These are phyloP conservation scores for Eutrema heterophyllum DNA, from an alignment of 345 rosid genomes.

Conservation along the genomic window DNA sequence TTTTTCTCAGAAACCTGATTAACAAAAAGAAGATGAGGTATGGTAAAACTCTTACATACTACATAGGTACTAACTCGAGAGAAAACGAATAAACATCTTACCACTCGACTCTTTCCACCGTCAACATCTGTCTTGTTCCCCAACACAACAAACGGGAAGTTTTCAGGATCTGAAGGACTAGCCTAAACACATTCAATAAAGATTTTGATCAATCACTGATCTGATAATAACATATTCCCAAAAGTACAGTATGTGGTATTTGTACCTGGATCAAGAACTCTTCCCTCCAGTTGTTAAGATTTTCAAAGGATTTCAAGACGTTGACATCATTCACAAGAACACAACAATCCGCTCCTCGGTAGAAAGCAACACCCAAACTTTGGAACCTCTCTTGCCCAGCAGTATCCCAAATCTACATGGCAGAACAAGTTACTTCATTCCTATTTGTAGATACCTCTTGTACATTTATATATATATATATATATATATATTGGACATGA, in stretches of 20 bases:
- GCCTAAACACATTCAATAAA: slow-evolving; percentile 44
- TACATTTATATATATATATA: background rate
- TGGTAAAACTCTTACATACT: background rate
- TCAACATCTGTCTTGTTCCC: slow-evolving; percentile 82
- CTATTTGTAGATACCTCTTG: background rate
- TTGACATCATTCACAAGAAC: slow-evolving; percentile 82
- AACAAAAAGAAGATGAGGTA: background rate
- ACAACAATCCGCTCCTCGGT: slow-evolving; percentile 82
- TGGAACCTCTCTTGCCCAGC: slow-evolving; percentile 91
- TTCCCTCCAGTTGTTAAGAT: slow-evolving; percentile 81
- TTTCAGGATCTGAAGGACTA: slow-evolving; percentile 78
- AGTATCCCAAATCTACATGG: slow-evolving; percentile 72
- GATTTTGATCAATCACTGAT: background rate
- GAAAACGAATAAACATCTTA: slow-evolving; percentile 26
- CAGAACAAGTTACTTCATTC: background rate
- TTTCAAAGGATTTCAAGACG: slow-evolving; percentile 68
- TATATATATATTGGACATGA: background rate
- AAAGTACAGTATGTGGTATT: background rate
- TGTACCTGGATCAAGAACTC: slow-evolving; percentile 75
- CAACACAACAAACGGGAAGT: slow-evolving; percentile 71
- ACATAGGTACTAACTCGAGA: background rate
- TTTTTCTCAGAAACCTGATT: slow-evolving; percentile 76
- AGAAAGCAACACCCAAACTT: slow-evolving; percentile 79
- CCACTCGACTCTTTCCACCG: slow-evolving; percentile 78
- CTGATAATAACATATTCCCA: background rate